Base-by-base conservation (phyloP, 768 basidiomycete genomes). In the Termitomyces sp. region DNA sequence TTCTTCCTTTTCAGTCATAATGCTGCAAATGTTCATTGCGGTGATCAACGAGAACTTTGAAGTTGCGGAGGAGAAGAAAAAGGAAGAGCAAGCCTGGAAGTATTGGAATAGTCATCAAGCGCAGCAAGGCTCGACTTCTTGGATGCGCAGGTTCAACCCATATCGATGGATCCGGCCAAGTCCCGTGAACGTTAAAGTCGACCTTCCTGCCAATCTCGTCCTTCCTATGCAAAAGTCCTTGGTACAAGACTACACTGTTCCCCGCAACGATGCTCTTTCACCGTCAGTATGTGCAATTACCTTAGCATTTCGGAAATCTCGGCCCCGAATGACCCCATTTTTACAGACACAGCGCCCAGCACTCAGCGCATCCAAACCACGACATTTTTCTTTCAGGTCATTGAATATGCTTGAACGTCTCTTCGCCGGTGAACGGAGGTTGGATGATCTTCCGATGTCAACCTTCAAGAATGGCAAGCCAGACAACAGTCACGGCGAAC, bases 41-140 rank as follows among this genome's bases (percentile, higher is more conserved):
- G 94, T 96, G 46, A 94, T 97, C 77, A 92, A 94, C 65, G 94
- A 95, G 76, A 96, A 95, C 71, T 98, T 98, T 64, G 79, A 87
- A 24, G 85, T 97, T 5, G 93, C 93, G 0, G 96, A 98, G 66
- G 92, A 95, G 67, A 81, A 85, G 27, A 98, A 98, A 75, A 84
- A 87, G 53, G 80, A 81, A 16, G 80, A 88, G 60, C 96, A 97
- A 70, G 85, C 88, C 5, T 82, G 84, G 6, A 80, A 84, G 47
- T 88, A 85, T 67, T 84, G 81, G 74, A 83, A 75, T 16, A 78
- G 79, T 42, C 78, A 83, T 59, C 81, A 86, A 57, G 79, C 79
- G 24, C 75, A 76, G 47, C 72, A 79, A 56, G 77, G 78, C 42
- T 65, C 72, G 59, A 66, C 79, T 6, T 75, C 79, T 16, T 98